A percentile compares a stretch with the other conserved stretches of the same genome.
These are phyloP conservation scores for Annulohypoxylon stygium DNA, from an alignment of 495 filamentous ascomycete genomes.

Conservation along the genomic window DNA sequence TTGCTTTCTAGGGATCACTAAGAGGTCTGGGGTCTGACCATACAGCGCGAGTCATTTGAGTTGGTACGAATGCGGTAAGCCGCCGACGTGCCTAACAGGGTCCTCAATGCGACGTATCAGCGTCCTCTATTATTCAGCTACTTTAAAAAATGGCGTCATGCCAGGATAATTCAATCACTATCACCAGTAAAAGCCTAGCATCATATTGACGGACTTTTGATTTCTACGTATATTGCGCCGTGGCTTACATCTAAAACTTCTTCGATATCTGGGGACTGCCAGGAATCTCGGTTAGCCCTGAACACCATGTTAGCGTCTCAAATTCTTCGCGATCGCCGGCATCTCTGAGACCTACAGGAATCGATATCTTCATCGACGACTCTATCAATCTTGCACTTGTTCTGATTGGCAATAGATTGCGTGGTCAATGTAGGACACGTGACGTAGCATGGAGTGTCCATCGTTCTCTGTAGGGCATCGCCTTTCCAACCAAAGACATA, in stretches of 20 bases:
- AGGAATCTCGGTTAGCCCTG: slow-evolving; percentile 40
- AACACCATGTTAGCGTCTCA: slow-evolving; percentile 2
- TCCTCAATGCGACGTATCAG: background rate
- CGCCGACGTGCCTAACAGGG: background rate
- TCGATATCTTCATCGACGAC: slow-evolving; percentile 50
- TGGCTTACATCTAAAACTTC: slow-evolving; percentile 21
- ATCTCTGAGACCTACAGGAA: slow-evolving; percentile 43
- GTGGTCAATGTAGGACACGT: slow-evolving; percentile 50
- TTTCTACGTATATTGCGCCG: background rate
- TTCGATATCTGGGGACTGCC: slow-evolving; percentile 34
- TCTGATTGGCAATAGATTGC: slow-evolving; percentile 50
- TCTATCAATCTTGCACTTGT: slow-evolving; percentile 47
- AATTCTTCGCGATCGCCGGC: background rate
- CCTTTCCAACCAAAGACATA: slow-evolving; percentile 54
- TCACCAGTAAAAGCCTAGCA: background rate
- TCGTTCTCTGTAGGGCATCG: slow-evolving; percentile 49
- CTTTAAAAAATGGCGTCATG: background rate
- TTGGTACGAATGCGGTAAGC: background rate
- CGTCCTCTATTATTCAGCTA: background rate
- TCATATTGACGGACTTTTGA: background rate
- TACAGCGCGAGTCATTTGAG: slow-evolving; percentile 1
- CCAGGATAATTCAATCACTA: background rate
- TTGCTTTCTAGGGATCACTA: background rate
- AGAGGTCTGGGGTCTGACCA: background rate
- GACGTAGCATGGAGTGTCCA: slow-evolving; percentile 52